These are phyloP conservation scores for Candida namnaoensis DNA, from an alignment of 805 yeast genomes.

Conservation along the genomic window DNA sequence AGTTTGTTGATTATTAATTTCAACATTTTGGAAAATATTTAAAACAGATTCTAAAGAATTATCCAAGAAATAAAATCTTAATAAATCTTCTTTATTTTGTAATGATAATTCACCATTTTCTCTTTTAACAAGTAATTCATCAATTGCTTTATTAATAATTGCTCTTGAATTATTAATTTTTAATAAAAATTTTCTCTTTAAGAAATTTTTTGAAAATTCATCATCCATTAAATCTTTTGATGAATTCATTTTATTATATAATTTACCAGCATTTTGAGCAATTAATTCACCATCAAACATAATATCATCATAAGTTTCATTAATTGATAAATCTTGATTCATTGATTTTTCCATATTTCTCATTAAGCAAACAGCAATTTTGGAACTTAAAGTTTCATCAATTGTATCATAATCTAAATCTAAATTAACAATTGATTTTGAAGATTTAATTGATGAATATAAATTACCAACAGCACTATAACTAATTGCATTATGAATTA, in stretches of 20 bases:
- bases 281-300: slow-evolving; percentile 70
- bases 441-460: slow-evolving; percentile 58
- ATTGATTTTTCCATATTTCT: slow-evolving; percentile 68
- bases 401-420: slow-evolving; percentile 59
- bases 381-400: slow-evolving; percentile 56
- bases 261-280: slow-evolving; percentile 64
- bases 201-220: slow-evolving; percentile 26
- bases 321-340: slow-evolving; percentile 18
- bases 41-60: slow-evolving; percentile 53
- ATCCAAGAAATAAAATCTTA: slow-evolving; percentile 62
- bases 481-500: slow-evolving; percentile 56
- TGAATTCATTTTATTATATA: slow-evolving; percentile 33
- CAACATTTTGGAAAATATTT: slow-evolving; percentile 22
- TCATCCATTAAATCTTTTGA: slow-evolving; percentile 22
- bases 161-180: slow-evolving; percentile 29
- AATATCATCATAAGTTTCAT: slow-evolving; percentile 42
- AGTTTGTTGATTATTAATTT: slow-evolving; percentile 10
- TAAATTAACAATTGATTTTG: slow-evolving; percentile 55
- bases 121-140: slow-evolving; percentile 50
- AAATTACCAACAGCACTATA: slow-evolving; percentile 56
- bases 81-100: slow-evolving; percentile 68
- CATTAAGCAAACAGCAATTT: slow-evolving; percentile 73
- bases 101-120: slow-evolving; percentile 42
- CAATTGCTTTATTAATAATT: slow-evolving; percentile 40
- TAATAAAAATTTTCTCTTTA: slow-evolving; percentile 30